Evolutionary conservation across 441 rosid genomes (phyloP), one percentile per base, ranked within the genome.

Genomic region (Melastoma candidum): DNA sequence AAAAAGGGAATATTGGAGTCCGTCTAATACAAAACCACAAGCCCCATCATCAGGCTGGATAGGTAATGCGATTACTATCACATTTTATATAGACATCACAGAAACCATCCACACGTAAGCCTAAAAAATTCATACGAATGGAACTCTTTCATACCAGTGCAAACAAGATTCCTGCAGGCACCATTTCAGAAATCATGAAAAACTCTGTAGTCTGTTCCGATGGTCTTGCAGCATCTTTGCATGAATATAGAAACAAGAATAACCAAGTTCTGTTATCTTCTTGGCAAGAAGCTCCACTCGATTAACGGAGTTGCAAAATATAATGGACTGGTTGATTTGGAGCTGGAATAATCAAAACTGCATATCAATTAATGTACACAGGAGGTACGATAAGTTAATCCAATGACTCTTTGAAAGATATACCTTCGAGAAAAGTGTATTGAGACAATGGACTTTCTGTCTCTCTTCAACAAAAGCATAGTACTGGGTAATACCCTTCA

Each of bases 261-360:
- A 92, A 45, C 98, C 98, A 70, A 87, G 98, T 59, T 92, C 98
- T 43, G 98, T 92, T 54, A 92, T 92, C 77, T 92, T 92, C 87
- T 92, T 92, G 64, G 98, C 98, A 72, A 92, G 61, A 51, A 92
- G 78, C 71, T 92, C 98, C 62, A 92, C 98, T 12, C 98, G 95
- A 73, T 87, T 92, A 51, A 92, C 98, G 14, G 98, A 92, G 68
- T 92, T 92, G 82, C 98, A 92, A 78, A 92, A 92, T 63, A 87
- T 92, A 71, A 92, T 92, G 2, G 98, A 92, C 58, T 92, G 98
- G 73, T 92, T 92, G 69, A 92, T 92, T 87, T 92, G 98, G 72
- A 92, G 82, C 98, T 92, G 84, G 48, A 22, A 54, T 65, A 77
- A 46, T 64, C 10, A 63, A 50, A 66, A 44, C 13, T 48, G 26